Conservation (phyloP, 768 basidiomycete genomes). For the Panaeolus papilionaceus region DNA sequence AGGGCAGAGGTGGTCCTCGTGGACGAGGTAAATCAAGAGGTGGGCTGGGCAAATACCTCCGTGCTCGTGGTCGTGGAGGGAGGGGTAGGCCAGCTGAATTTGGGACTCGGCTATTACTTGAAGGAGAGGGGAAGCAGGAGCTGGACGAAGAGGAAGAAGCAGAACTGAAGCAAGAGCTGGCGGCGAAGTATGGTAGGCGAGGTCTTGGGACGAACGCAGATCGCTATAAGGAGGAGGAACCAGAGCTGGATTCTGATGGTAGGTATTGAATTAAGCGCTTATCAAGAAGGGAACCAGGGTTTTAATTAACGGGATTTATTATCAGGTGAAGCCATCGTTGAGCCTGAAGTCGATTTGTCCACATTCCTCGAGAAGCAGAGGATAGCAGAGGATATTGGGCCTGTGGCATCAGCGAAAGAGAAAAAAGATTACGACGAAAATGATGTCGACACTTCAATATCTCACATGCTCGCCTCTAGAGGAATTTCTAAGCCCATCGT, state of each 20-base stretch:
- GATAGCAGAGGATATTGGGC: slow-evolving; percentile 43
- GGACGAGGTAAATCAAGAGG: slow-evolving; percentile 68
- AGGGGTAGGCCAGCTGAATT: slow-evolving; percentile 72
- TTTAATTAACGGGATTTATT: not conserved
- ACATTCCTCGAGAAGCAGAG: slow-evolving; percentile 70
- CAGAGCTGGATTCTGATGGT: slow-evolving; percentile 78
- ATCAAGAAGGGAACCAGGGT: too few species aligned
- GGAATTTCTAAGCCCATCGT: slow-evolving; percentile 23
- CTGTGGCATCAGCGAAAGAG: slow-evolving; percentile 28
- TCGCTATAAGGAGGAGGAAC: slow-evolving; percentile 74
- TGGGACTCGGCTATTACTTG: slow-evolving; percentile 61
- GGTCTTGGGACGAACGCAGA: slow-evolving; percentile 74
- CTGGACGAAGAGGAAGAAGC: slow-evolving; percentile 51
- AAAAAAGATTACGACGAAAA: slow-evolving; percentile 53
- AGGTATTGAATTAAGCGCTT: slow-evolving; percentile 21
- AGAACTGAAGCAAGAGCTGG: slow-evolving; percentile 55
- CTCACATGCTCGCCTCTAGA: slow-evolving; percentile 50
- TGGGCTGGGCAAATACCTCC: slow-evolving; percentile 75
- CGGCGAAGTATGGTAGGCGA: slow-evolving; percentile 59
- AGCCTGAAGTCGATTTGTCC: slow-evolving; percentile 78
- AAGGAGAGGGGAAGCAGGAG: slow-evolving; percentile 54
- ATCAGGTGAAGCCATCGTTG: slow-evolving; percentile 66
- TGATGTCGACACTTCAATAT: slow-evolving; percentile 65
- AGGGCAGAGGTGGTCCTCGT: slow-evolving; percentile 43
- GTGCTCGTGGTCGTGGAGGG: slow-evolving; percentile 71